Evolutionary conservation across 225 moss, liverwort and hornwort genomes (phyloP), one percentile per base, ranked within the genome.

Genomic region (Pseudoscleropodium purum): DNA sequence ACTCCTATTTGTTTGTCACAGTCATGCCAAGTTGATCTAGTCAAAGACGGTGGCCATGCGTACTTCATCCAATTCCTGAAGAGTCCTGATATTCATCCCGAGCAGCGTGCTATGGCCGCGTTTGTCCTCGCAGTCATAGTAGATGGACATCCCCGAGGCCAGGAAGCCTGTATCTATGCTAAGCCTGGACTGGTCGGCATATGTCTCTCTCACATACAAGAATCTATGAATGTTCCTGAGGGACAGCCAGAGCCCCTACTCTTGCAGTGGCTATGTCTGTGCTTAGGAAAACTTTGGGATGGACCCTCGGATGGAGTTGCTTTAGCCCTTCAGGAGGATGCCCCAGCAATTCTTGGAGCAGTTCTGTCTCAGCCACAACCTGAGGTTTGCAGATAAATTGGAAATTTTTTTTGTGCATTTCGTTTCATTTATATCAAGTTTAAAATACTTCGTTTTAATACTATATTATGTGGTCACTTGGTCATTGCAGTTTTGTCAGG

Each of bases 1-100:
- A 47, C 14, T 52, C 36, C 41, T 79, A 49, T 84, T 81, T 82
- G 75, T 75, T 86, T 91, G 69, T 79, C 91, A 92, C 98, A 99
- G 98, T 96, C 97, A 87, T 99, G 98, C 89, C 98, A 99, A 95
- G 95, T 99, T 87, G 98, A 99, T 91, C 92, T 99, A 31, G 97
- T 99, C n/a, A 99, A 99, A 89, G 98, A 99, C 86, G 93, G 93
- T 86, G 98, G 98, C 30, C 98, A 99, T 89, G 90, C 93, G 41
- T 99, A 99, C 93, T 99, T 99, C 92, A 96, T 99, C 89, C 96
- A 97, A 88, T 99, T 97, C 80, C 91, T 99, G 33, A 95, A 94
- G 79, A 99, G 94, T 81, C 93, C 95, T 34, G 98, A 97, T 56
- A 93, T 96, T 45, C 92, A 91, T 90, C 92, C 96, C 27, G 98